These are phyloP conservation scores for Elsinoe necatrix DNA, from an alignment of 2,329 filamentous ascomycete species.

Conservation along the genomic window DNA sequence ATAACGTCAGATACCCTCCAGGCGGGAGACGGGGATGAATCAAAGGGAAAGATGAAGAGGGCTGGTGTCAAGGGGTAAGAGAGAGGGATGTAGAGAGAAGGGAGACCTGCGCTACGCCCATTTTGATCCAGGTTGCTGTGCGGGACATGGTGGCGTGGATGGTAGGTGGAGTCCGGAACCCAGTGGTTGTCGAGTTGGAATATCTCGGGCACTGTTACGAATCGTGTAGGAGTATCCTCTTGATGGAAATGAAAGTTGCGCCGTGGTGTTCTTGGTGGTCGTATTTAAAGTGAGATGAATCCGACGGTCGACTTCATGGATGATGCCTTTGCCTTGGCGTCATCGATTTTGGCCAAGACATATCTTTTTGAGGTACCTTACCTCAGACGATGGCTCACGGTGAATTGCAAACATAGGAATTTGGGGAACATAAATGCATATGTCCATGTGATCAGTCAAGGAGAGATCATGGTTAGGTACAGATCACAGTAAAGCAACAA, in stretches of 20 bases:
- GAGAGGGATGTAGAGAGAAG: too few species aligned
- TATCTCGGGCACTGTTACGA: too few species aligned
- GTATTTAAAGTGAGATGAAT: neutral
- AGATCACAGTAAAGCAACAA: too few species aligned
- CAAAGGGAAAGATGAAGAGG: too few species aligned
- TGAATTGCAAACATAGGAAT: too few species aligned
- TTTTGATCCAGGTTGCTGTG: conserved; percentile 53
- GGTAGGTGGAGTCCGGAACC: neutral
- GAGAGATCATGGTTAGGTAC: neutral
- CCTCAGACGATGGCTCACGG: too few species aligned
- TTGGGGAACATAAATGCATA: too few species aligned
- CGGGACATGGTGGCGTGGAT: conserved; percentile 10
- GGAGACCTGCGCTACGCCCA: conserved; percentile 55
- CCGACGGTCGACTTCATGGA: neutral
- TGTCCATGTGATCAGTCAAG: too few species aligned
- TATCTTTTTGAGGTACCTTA: too few species aligned
- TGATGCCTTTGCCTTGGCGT: conserved; percentile 1
- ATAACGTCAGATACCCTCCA: conserved; percentile 4
- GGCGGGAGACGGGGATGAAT: too few species aligned
- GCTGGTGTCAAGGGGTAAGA: too few species aligned
- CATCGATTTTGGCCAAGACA: conserved; percentile 3
- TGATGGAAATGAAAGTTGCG: neutral
- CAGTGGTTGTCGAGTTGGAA: too few species aligned
- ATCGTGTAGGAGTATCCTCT: neutral
- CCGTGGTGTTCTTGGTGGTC: neutral